Conservation (phyloP, 805 yeast genomes). For the Metschnikowia dekortorum region DNA sequence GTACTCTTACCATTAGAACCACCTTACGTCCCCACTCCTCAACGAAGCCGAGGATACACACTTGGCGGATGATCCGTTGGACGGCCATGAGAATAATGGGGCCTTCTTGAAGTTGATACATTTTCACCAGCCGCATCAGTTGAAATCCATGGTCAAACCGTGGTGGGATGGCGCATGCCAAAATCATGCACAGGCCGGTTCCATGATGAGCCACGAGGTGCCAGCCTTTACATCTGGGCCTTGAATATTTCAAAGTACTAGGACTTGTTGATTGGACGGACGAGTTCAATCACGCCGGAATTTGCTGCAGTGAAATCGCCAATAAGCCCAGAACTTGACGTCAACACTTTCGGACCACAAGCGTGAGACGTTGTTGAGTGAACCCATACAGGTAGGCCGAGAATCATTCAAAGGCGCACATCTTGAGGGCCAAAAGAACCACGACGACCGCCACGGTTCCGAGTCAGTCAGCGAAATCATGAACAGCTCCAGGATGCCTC, state of each 20-base stretch:
- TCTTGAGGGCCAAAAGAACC: conserved; percentile 40
- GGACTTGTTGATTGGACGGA: conserved; percentile 95
- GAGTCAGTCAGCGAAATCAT: conserved; percentile 45
- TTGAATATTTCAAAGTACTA: conserved; percentile 71
- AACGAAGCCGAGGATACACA: conserved; percentile 88
- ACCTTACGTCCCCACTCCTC: conserved; percentile 72
- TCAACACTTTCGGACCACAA: conserved; percentile 60
- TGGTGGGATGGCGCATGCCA: conserved; percentile 93
- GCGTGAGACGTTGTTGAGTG: conserved; percentile 34
- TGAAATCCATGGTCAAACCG: conserved; percentile 70
- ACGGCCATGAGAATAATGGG: conserved; percentile 35
- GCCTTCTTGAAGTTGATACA: conserved; percentile 69
- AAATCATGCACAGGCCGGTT: conserved; percentile 68
- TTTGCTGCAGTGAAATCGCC: conserved; percentile 44
- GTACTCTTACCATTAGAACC: conserved; percentile 81
- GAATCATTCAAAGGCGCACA: conserved; percentile 66
- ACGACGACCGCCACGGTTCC: conserved; percentile 33
- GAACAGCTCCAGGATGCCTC: conserved; percentile 54
- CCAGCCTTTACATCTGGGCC: conserved; percentile 76
- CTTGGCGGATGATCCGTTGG: conserved; percentile 47
- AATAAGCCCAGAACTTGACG: conserved; percentile 40
- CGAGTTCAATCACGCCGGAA: conserved; percentile 79
- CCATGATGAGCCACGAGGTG: conserved; percentile 76
- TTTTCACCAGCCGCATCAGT: conserved; percentile 71
- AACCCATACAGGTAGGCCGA: conserved; percentile 44